Base-by-base conservation (phyloP, 192 early-diverging fungal species). In the Obelidium mucronatum region DNA sequence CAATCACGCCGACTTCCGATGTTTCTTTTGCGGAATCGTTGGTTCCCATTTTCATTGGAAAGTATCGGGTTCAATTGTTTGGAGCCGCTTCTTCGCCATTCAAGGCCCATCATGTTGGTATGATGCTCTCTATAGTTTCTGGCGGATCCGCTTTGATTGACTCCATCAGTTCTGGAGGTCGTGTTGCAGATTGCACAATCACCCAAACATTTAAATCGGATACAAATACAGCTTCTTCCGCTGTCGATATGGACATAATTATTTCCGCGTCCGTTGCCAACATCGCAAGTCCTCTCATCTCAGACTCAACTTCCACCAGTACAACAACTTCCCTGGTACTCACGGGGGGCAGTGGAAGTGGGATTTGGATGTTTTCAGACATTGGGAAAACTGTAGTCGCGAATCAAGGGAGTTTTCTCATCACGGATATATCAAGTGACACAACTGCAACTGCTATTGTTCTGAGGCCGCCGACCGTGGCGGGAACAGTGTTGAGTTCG, bases 341-440 rank as follows among this genome's bases (percentile, higher is more conserved):
- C n/a, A 63, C 36, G 2, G 35, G 37, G 17, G n/a, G n/a, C n/a
- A 24, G 37, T 2, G 61, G 58, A 26, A n/a, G 36, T 6, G 61
- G 73, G 8, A 31, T n/a, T 34, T 77, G 76, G 76, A 35, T 31
- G 3, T 1, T 37, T 13, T 40, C 24, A 8, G 76, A 77, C 35
- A 39, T 77, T 5, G 76, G 76, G 30, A 77, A 77, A 48, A 60
- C 67, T 15, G 66, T 77, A 1, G 67, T 69, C 2, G 64, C 58
- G 1, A 51, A 51, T 35, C 34, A 34, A 11, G 67, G 67, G 2
- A 22, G 40, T 24, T 77, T 69, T 40, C 60, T 77, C 56, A 77
- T 77, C 30, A 61, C 58, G 1, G 39, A 31, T 8, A 44, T 70
- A 6, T 24, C 66, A 28, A 67, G 66, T 55, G 17, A 51, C 0